These are phyloP conservation scores for Clavulina sp. DNA, from an alignment of 768 basidiomycete species.

Conservation along the genomic window DNA sequence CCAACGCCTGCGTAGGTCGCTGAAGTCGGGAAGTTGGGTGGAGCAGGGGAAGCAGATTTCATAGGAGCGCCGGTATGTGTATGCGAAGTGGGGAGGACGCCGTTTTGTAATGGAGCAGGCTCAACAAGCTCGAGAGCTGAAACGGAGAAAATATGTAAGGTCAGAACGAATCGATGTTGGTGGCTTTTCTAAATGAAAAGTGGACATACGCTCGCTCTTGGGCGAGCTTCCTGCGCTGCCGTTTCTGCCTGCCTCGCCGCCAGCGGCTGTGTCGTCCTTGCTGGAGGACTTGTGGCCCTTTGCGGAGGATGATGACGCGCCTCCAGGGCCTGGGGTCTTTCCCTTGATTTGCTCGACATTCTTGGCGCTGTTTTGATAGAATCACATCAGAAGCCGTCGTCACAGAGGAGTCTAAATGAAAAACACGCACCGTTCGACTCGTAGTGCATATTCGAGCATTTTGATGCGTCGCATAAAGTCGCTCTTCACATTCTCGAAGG, in stretches of 20 bases:
- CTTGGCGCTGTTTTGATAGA: slow-evolving; percentile 51
- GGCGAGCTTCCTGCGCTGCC: slow-evolving; percentile 72
- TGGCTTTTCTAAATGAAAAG: no score
- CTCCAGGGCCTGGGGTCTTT: slow-evolving; percentile 13
- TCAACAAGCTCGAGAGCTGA: no score
- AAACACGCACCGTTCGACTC: slow-evolving; percentile 72
- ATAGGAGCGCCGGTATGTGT: no score
- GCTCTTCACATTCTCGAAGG: slow-evolving; percentile 91
- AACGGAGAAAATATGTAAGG: no score
- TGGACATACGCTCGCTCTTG: slow-evolving; percentile 51
- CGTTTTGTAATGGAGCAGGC: no score
- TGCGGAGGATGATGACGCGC: no score
- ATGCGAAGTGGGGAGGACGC: no score
- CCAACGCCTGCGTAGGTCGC: slow-evolving; percentile 26
- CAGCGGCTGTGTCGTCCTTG: no score
- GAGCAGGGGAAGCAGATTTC: neutral
- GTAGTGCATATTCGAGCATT: slow-evolving; percentile 96
- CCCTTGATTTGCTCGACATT: no score
- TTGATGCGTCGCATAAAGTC: slow-evolving; percentile 94
- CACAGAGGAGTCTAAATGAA: slow-evolving; percentile 8
- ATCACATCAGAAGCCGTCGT: slow-evolving; percentile 2
- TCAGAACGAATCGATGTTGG: no score
- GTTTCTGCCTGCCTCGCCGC: slow-evolving; percentile 47
- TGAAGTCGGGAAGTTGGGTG: slow-evolving; percentile 8
- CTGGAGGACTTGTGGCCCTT: no score